Evolutionary conservation across 2,329 filamentous ascomycete genomes (phyloP), one percentile per base, ranked within the genome.

Genomic region (Ceratocystis ficicola): DNA sequence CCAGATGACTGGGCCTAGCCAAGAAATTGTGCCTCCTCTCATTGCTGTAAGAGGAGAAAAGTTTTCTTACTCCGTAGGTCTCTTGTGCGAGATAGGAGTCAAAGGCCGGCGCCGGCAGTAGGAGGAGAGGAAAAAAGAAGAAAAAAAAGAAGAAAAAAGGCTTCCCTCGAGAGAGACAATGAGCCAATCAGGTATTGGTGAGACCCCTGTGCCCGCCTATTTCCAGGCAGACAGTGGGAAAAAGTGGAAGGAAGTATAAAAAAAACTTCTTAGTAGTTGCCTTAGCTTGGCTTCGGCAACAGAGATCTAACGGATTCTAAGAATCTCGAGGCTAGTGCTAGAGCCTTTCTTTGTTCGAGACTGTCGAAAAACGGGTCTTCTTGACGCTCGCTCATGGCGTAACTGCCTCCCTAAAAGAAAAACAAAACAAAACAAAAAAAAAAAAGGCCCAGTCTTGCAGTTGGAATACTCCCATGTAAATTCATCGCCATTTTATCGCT

Each of bases 261-360:
- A 57, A 30, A 57, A 30, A 57, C 30, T 28, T 28, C 30, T 57
- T 57, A 28, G 52, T 32, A 59, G 12, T 32, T 28, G 28, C 52
- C 52, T 59, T 5, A 17, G 4, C 17, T 59, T 8, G 17, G 52
- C 52, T 59, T 59, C 52, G 52, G 52, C 52, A 32, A 8, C 52
- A 30, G 52, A 59, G 52, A 28, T 59, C 52, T 5, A 59, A 59
- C 12, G 32, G 32, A 36, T 36, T 36, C 32, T 12, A 36, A 52
- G 48, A 59, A 30, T 59, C 28, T 17, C 22, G n/a, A 59, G 52
- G 52, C 52, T 30, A 59, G 7, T n/a, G 25, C 25, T 59, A 30
- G 52, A 59, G 32, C 32, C 32, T 59, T 59, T 59, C 52, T 59
- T 32, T 59, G 52, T 32, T 59, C 22, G 28, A 57, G 52, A 52